Evolutionary conservation across 1,139 yeast species (phyloP), one percentile per base, ranked within the genome.

Genomic region (Casaregolazyma lundiana): DNA sequence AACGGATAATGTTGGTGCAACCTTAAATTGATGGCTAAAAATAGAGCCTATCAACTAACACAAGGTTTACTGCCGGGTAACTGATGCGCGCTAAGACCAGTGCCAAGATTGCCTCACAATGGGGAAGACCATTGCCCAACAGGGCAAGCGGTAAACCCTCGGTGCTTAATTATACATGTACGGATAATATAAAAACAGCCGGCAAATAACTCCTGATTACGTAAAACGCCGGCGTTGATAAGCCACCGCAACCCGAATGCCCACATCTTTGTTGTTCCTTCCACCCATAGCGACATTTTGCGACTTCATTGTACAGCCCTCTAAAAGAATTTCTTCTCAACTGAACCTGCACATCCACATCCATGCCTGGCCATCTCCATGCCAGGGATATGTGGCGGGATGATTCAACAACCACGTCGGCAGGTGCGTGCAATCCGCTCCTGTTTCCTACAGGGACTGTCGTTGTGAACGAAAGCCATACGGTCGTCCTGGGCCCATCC

Each of bases 401-500:
- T 8, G 21, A 30, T 4, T 26, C 36, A 3, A 40, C 52, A 7
- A 49, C 49, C 7, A 30, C 41, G 13, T 22, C 41, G 20, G 52
- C 50, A 9, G 46, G 29, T 9, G 55, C 46, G 26, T 52, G 55
- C 24, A 40, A 41, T 20, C 50, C 54, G 8, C 29, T 52, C 16
- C 38, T 47, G 6, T 20, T 50, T n/a, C 43, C 53, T 4, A 42
- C 50, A 5, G 55, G 53, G 4, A 45, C 52, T 16, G 37, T 55
- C 16, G 43, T 52, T 13, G 43, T 54, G 9, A 52, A 52, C 29
- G 52, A 47, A 9, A 50, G 54, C 2, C 39, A 41, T 32, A 47
- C 56, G 2, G 32, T 53, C 3, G 48, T 42, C 9, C 35, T 55
- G 11, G 32, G 32, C 15, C 16, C 29, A 16, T 34, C 24, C 2